Percentiles rank a stretch among this genome's conserved stretches.
Conservation (phyloP, 352 stramenopile species). For the Lagenidium giganteum region DNA sequence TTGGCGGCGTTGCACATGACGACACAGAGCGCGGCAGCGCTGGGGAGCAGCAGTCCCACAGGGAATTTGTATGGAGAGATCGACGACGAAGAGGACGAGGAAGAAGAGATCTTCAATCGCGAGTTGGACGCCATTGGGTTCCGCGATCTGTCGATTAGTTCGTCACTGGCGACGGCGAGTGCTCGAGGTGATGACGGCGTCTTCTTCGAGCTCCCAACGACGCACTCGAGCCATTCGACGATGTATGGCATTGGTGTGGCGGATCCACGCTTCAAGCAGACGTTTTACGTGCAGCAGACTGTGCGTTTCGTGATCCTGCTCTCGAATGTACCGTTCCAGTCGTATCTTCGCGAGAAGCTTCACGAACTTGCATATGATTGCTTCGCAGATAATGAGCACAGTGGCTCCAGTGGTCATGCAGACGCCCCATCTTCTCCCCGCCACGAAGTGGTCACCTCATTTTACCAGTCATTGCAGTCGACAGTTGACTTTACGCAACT, state of each 20-base stretch:
- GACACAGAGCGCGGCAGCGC: constrained; percentile 7
- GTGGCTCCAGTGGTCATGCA: constrained; percentile 11
- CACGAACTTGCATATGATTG: constrained; percentile 20
- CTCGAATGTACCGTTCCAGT: constrained; percentile 38
- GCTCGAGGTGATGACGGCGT: constrained; percentile 19
- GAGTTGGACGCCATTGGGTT: constrained; percentile 40
- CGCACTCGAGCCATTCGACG: constrained; percentile 10
- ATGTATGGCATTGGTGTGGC: constrained; percentile 42
- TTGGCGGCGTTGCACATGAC: constrained; percentile 13
- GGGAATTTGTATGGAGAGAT: constrained; percentile 7
- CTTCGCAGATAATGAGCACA: constrained; percentile 24
- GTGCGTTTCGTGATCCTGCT: constrained; percentile 46
- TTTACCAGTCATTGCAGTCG: constrained; percentile 22
- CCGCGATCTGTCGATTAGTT: too few relatives aligned
- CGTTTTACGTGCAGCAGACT: constrained; percentile 39
- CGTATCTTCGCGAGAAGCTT: constrained; percentile 30
- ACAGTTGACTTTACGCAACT: constrained; percentile 25
- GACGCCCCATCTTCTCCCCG: too few relatives aligned
- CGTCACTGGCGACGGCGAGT: too few relatives aligned
- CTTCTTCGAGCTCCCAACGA: constrained; percentile 41
- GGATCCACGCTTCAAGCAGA: constrained; percentile 25
- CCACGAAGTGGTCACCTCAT: constrained; percentile 23
- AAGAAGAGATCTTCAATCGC: constrained; percentile 74
- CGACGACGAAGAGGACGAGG: constrained; percentile 29
- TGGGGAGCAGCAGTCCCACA: neutral